These are phyloP conservation scores for Neckera pumila DNA, from an alignment of 225 moss, liverwort and hornwort genomes.

Conservation along the genomic window DNA sequence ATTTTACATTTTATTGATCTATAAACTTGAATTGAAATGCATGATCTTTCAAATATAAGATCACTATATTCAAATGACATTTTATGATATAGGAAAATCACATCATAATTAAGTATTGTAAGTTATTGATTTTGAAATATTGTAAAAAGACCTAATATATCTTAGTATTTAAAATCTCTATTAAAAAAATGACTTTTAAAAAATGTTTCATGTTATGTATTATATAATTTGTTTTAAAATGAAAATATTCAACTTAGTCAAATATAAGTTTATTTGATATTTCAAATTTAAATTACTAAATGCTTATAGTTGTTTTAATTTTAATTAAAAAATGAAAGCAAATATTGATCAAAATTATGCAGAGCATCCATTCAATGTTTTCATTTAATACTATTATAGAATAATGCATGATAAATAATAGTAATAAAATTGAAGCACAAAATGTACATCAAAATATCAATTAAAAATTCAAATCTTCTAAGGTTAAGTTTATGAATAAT, in stretches of 20 bases:
- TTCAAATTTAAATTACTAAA: accelerated
- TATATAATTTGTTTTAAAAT: neutral
- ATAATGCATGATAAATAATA: no score
- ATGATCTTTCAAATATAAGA: no score
- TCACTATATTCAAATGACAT: neutral
- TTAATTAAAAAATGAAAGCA: no score
- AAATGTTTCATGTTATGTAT: neutral
- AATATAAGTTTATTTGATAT: no score
- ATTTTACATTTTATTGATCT: neutral
- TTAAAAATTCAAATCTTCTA: no score
- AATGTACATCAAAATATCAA: neutral
- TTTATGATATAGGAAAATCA: neutral
- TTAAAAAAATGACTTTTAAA: neutral
- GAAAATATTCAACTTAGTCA: neutral
- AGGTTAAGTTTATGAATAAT: neutral
- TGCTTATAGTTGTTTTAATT: neutral
- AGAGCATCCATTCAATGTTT: neutral
- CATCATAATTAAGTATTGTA: neutral
- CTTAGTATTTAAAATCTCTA: neutral
- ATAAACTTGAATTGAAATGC: neutral
- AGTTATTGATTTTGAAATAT: neutral
- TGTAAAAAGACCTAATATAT: no score
- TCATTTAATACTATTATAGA: neutral
- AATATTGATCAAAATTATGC: no score
- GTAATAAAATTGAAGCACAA: neutral